Conservation (phyloP, 768 basidiomycete species). For the Candolleomyces efflorescens region DNA sequence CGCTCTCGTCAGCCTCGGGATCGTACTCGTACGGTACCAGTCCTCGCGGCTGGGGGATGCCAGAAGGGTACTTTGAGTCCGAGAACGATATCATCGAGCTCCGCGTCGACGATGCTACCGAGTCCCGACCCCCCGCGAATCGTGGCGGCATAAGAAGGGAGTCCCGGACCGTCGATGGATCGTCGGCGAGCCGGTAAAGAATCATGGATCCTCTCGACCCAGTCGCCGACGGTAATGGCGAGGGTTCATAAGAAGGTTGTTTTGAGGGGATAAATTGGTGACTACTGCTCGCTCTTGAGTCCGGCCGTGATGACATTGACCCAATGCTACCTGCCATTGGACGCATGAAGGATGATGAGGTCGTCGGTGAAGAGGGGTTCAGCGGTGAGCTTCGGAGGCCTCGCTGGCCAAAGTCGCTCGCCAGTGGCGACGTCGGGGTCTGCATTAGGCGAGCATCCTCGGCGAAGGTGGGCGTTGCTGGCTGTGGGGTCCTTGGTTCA, state of each 20-base stretch:
- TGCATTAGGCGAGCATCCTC: conserved; percentile 1
- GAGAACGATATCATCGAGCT: conserved; percentile 48
- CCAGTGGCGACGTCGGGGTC: neutral
- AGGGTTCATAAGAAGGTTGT: conserved; percentile 10
- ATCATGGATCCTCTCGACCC: conserved; percentile 52
- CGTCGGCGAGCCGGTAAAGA: conserved; percentile 56
- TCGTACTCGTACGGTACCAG: conserved; percentile 72
- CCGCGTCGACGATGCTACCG: conserved; percentile 29
- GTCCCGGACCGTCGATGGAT: conserved; percentile 15
- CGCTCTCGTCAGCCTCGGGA: conserved; percentile 51
- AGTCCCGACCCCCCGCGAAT: conserved; percentile 22
- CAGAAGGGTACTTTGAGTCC: conserved; percentile 65
- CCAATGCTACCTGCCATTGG: conserved; percentile 36
- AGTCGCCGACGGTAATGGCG: conserved; percentile 21
- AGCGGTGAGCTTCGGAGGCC: neutral
- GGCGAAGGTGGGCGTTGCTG: neutral
- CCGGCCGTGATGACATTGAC: conserved; percentile 29
- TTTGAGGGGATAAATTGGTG: conserved; percentile 1
- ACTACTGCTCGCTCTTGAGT: conserved; percentile 33
- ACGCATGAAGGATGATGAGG: conserved; percentile 19
- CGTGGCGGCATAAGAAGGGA: conserved; percentile 32
- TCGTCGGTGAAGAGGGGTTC: conserved; percentile 3
- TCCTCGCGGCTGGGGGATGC: conserved; percentile 25
- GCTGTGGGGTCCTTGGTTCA: neutral
- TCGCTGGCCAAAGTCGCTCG: neutral